Conservation (phyloP, 2,329 filamentous ascomycete species). For the Colletotrichum australisinense region DNA sequence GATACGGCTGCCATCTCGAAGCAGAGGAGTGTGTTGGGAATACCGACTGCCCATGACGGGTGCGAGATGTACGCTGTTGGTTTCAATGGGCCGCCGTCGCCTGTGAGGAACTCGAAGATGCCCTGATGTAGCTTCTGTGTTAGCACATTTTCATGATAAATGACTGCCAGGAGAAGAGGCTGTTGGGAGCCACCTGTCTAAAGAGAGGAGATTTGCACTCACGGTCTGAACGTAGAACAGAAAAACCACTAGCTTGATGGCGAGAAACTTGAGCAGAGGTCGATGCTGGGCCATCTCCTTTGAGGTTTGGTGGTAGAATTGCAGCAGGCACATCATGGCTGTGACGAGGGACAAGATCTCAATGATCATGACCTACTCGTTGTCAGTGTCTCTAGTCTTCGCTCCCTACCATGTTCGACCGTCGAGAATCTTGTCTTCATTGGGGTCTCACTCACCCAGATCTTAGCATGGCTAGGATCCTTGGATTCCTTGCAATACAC, state of each 20-base stretch:
- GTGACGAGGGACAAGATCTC: slow-evolving; percentile 8
- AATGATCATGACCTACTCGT: slow-evolving; percentile 1
- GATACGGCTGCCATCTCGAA: slow-evolving; percentile 17
- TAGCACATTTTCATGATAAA: background rate
- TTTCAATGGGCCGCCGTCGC: background rate
- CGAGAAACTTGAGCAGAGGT: slow-evolving; percentile 8
- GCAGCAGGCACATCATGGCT: slow-evolving; percentile 3
- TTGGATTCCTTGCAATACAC: slow-evolving; percentile 20
- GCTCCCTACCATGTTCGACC: background rate
- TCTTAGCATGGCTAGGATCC: background rate
- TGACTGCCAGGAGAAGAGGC: background rate
- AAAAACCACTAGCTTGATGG: slow-evolving; percentile 6
- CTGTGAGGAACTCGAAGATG: slow-evolving; percentile 12
- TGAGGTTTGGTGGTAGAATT: slow-evolving; percentile 17
- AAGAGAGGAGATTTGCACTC: background rate
- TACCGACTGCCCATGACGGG: slow-evolving; percentile 8
- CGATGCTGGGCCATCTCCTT: background rate
- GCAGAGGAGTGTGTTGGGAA: slow-evolving; percentile 13
- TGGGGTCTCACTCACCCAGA: background rate
- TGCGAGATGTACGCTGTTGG: background rate
- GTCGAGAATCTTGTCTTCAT: background rate
- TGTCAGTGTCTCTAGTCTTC: background rate
- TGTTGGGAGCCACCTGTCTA: too few relatives aligned
- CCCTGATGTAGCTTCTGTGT: background rate
- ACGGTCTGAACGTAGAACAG: slow-evolving; percentile 9